These are phyloP conservation scores for Rosa chinensis DNA, from an alignment of 306 rosid species.

Conservation along the genomic window DNA sequence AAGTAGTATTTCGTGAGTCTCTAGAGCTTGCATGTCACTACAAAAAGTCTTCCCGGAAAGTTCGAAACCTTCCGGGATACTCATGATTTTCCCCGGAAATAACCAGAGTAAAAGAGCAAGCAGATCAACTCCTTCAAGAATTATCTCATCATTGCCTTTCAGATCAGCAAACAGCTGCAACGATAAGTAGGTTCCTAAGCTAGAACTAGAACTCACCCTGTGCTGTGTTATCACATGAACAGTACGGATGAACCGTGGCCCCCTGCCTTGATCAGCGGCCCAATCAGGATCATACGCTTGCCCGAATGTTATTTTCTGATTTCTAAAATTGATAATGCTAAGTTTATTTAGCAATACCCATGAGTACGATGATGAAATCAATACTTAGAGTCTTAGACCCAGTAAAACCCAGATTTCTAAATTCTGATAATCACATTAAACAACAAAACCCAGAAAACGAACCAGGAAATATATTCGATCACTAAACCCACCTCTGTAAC, in stretches of 20 bases:
- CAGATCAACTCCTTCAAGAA: not conserved
- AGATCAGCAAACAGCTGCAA: too few relatives aligned
- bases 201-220: too few relatives aligned
- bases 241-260: not conserved
- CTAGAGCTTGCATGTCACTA: too few relatives aligned
- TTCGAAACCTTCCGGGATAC: too few relatives aligned
- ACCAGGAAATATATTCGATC: not conserved
- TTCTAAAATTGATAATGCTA: not conserved
- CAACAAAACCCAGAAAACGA: not conserved
- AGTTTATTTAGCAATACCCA: not conserved
- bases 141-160: not conserved
- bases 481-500: not conserved
- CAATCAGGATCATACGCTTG: not conserved
- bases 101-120: not conserved
- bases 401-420: constrained; percentile 8
- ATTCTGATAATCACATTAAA: not conserved
- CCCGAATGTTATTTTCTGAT: not conserved
- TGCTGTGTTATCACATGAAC: too few relatives aligned
- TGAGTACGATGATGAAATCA: not conserved
- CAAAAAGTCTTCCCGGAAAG: too few relatives aligned
- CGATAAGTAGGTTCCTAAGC: too few relatives aligned
- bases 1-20: too few relatives aligned
- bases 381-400: not conserved
- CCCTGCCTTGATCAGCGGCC: not conserved
- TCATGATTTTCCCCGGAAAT: not conserved